phyloP scores from a whole-genome alignment of 306 rosid species.

The barrel medic (Medicago truncatula) region MtrunA17r5.0-ANR NC_053045.1:58332001-58332500 shows the following conservation, averaged over 20 bases:
- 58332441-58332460: conserved; percentile 9
- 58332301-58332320: conserved; percentile 92
- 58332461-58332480: not conserved
- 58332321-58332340: conserved; percentile 90
- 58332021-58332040: conserved; percentile 41
- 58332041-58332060: conserved; percentile 31
- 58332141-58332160: conserved; percentile 8
- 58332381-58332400: conserved; percentile 41
- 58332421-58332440: not conserved
- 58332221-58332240: conserved; percentile 78
- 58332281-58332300: conserved; percentile 99
- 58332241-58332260: conserved; percentile 98
- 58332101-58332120: conserved; percentile 30
- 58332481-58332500: conserved; percentile 4
- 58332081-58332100: conserved; percentile 42
- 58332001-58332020: conserved; percentile 34
- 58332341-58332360: conserved; percentile 96
- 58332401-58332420: conserved; percentile 30
- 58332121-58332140: conserved; percentile 31
- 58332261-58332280: conserved; percentile 83
- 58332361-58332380: conserved; percentile 80
- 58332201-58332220: conserved; percentile 78
- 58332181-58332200: conserved; percentile 62
- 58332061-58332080: conserved; percentile 45
- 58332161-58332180: conserved; percentile 13